These are phyloP conservation scores for Cryptosporidium canis DNA, from an alignment of 169 alveolate genomes.

Conservation along the genomic window DNA sequence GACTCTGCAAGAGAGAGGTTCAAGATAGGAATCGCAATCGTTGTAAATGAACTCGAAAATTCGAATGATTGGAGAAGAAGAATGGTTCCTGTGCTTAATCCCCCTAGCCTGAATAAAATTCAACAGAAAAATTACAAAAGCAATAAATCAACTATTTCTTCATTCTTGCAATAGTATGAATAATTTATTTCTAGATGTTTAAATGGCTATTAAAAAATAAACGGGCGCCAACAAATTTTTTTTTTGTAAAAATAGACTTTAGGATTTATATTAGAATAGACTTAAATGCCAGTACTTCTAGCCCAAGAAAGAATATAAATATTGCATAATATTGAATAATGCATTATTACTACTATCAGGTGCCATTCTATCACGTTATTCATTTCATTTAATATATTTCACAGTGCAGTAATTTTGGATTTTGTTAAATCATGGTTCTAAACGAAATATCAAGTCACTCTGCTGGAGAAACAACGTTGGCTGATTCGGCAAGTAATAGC, in stretches of 20 bases:
- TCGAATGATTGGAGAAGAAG: constrained; percentile 67
- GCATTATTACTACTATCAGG: neutral
- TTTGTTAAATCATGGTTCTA: neutral
- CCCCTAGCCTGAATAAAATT: constrained; percentile 1
- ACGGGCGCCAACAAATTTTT: neutral
- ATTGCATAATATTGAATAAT: neutral
- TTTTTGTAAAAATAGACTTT: neutral
- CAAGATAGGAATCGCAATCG: constrained; percentile 56
- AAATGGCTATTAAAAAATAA: neutral
- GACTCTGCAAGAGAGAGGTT: constrained; percentile 71
- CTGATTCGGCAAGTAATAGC: neutral
- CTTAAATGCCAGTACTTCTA: neutral
- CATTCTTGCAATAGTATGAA: neutral
- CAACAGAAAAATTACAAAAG: constrained; percentile 7
- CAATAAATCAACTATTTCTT: neutral
- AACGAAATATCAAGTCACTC: neutral
- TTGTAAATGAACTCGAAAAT: constrained; percentile 52
- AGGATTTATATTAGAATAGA: neutral
- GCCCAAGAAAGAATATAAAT: neutral
- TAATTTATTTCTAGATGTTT: neutral
- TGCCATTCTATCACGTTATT: neutral
- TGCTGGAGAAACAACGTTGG: neutral
- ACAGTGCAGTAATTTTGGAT: neutral
- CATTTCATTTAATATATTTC: neutral
- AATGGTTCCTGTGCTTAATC: constrained; percentile 62